Percentiles rank a stretch among this genome's conserved stretches.
Conservation (phyloP, 257 asterid species). For the Thymus quinquecostatus region DNA sequence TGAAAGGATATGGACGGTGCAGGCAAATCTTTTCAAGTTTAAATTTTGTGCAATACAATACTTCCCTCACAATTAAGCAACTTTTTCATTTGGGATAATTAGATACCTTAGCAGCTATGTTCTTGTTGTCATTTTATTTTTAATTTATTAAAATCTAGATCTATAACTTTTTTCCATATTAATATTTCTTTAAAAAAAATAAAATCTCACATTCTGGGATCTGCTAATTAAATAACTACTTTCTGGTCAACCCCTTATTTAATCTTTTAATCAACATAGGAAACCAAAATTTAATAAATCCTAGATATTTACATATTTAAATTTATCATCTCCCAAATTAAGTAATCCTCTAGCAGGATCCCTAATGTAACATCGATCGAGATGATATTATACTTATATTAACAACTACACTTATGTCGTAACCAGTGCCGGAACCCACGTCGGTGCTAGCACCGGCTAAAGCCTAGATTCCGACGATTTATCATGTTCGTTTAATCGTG, state of each 20-base stretch:
- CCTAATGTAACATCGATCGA: no score
- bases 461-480: no score
- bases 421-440: no score
- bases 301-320: not conserved
- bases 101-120: constrained; percentile 37
- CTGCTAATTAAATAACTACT: constrained; percentile 17
- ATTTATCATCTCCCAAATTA: not conserved
- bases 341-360: not conserved
- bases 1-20: constrained; percentile 54
- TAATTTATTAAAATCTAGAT: constrained; percentile 29
- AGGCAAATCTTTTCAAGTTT: constrained; percentile 31
- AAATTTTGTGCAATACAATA: constrained; percentile 21
- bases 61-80: constrained; percentile 28
- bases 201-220: constrained; percentile 28
- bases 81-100: not conserved
- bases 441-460: no score
- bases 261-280: constrained; percentile 9
- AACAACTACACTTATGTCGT: no score
- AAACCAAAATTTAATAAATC: constrained; percentile 14
- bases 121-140: constrained; percentile 38
- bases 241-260: constrained; percentile 40
- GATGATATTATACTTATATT: no score
- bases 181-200: no score
- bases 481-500: no score
- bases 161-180: not conserved